A percentile compares a stretch with the other conserved stretches of the same genome.
phyloP scores from a whole-genome alignment of 1,139 yeast genomes.

The Candida freyschussii region DNA sequence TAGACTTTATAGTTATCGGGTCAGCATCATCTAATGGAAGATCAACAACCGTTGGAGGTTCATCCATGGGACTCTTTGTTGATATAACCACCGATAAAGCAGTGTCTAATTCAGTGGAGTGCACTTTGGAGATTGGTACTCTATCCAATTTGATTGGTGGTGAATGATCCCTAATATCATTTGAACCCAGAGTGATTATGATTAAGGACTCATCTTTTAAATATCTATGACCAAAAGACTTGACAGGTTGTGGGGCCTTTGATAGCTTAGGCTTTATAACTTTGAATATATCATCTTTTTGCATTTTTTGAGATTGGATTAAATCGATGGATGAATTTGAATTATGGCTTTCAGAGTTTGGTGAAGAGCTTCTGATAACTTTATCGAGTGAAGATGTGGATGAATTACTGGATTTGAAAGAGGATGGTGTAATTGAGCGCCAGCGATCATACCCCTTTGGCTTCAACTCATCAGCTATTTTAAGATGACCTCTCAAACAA shows the following conservation, averaged over 20 bases:
- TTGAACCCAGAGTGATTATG: constrained; percentile 79
- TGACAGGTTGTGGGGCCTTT: constrained; percentile 42
- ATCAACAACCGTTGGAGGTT: constrained; percentile 69
- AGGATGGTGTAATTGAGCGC: constrained; percentile 7
- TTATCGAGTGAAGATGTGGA: too few species aligned
- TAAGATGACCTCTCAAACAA: constrained; percentile 80
- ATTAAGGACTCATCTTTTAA: constrained; percentile 64
- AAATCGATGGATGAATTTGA: constrained; percentile 35
- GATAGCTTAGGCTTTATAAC: constrained; percentile 19
- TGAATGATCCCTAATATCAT: constrained; percentile 60
- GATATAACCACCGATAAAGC: constrained; percentile 76
- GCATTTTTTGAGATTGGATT: constrained; percentile 20
- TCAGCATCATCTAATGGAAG: constrained; percentile 86
- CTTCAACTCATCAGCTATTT: constrained; percentile 55
- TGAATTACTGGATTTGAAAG: constrained; percentile 11
- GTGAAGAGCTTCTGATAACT: constrained; percentile 14
- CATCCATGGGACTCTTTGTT: constrained; percentile 47
- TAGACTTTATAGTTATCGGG: constrained; percentile 68
- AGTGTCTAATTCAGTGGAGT: constrained; percentile 80
- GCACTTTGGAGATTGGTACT: constrained; percentile 70
- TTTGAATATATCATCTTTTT: constrained; percentile 18
- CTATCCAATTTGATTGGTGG: constrained; percentile 68
- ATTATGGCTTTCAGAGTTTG: constrained; percentile 5
- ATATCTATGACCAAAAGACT: constrained; percentile 83
- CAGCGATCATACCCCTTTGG: constrained; percentile 11